Percentiles rank a stretch among this genome's conserved stretches.
Evolutionary conservation across 108 stramenopile species (phyloP).

Genomic region (Asterionellopsis glacialis): DNA sequence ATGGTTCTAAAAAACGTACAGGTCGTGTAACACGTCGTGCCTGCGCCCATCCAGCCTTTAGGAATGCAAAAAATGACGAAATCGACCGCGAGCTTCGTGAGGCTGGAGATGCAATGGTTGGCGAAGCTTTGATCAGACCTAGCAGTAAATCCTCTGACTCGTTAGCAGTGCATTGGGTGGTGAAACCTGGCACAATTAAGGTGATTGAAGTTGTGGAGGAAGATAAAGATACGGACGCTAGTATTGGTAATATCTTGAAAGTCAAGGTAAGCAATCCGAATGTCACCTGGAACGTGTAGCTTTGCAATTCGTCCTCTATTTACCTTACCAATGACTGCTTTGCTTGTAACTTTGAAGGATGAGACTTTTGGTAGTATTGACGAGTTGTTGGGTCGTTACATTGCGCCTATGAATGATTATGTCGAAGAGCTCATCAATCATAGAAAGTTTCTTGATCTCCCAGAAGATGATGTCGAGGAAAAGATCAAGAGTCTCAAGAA

Average conservation of each 20-base stretch:
- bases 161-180: constrained; percentile 83
- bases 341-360: constrained; percentile 24
- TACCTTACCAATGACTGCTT: background rate
- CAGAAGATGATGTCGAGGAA: constrained; percentile 76
- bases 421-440: constrained; percentile 79
- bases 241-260: constrained; percentile 75
- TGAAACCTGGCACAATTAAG: constrained; percentile 71
- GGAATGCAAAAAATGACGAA: constrained; percentile 67
- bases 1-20: constrained; percentile 19
- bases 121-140: constrained; percentile 80
- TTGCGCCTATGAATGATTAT: constrained; percentile 85
- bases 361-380: constrained; percentile 85
- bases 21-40: constrained; percentile 75
- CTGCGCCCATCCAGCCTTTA: constrained; percentile 86
- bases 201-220: constrained; percentile 82
- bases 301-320: background rate
- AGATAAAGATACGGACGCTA: constrained; percentile 84
- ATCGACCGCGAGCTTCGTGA: constrained; percentile 68
- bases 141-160: constrained; percentile 79
- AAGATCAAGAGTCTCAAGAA: constrained; percentile 59
- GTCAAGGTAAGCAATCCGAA: constrained; percentile 47
- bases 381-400: constrained; percentile 79
- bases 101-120: constrained; percentile 73
- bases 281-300: background rate
- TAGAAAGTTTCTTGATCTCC: constrained; percentile 70